A percentile compares a stretch with the other conserved stretches of the same genome.
Conservation (phyloP, 208 protist species). For the Phytomonas sp. region DNA sequence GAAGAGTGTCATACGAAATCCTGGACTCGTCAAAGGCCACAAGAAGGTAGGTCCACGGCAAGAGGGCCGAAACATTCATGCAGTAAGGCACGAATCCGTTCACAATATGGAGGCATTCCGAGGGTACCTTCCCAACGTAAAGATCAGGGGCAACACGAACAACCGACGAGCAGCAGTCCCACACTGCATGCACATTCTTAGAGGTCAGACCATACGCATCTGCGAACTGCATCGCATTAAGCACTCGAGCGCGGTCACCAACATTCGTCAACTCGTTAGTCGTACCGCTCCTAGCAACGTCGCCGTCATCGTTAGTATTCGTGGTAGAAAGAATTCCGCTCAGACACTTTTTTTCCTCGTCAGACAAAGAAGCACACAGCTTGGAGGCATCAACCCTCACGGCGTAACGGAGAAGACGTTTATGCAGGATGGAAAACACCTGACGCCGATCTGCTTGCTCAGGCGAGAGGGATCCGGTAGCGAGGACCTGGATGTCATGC, state of each 20-base stretch:
- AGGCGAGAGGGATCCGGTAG: not conserved
- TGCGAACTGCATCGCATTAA: constrained; percentile 22
- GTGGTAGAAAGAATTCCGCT: not conserved
- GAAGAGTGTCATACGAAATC: not conserved
- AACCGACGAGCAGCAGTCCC: constrained; percentile 18
- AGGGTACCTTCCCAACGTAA: constrained; percentile 33
- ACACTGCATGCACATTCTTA: constrained; percentile 18
- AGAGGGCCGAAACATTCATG: not conserved
- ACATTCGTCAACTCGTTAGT: not conserved
- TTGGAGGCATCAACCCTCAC: constrained; percentile 24
- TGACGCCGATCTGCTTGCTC: not conserved
- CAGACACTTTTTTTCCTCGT: not conserved
- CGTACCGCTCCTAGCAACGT: not conserved
- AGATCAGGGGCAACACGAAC: constrained; percentile 23
- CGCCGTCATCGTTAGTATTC: not conserved
- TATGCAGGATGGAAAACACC: constrained; percentile 16
- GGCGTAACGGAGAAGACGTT: constrained; percentile 42
- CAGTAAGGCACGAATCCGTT: constrained; percentile 27
- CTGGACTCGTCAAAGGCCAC: not conserved
- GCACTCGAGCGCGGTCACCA: constrained; percentile 8
- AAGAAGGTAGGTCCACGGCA: not conserved
- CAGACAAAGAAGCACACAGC: not conserved
- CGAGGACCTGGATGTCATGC: constrained; percentile 13
- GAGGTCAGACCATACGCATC: constrained; percentile 28
- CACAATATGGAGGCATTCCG: constrained; percentile 27